Evolutionary conservation across 352 stramenopile genomes (phyloP), one percentile per base, ranked within the genome.

Genomic region (Pythium aristosporum): DNA sequence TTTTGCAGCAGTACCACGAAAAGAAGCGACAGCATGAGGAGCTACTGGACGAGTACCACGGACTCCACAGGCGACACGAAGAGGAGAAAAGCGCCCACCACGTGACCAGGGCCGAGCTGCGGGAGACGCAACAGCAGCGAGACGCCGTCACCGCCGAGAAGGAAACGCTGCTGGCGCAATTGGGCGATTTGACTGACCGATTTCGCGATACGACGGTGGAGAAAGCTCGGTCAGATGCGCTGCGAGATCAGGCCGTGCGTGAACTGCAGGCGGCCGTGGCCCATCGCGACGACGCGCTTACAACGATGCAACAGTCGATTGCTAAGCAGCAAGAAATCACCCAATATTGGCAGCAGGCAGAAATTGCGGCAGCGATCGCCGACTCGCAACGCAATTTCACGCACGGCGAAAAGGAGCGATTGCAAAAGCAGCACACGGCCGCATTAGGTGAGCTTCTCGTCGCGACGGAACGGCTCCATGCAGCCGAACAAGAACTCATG

Each of bases 361-460:
- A 92, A 55, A 57, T 72, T 0, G 79, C 83, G 0, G 80, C 80
- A 1, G 72, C 82, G 0, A 82, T 90, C 1, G 71, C 80, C 3
- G 82, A 92, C 28, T 88, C 80, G 10, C 79, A 89, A 57, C 79
- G 82, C 47, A 92, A 87, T 54, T 82, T 87, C 32, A 76, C 77
- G 28, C 78, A 89, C 8, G 73, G 56, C 5, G 79, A 90, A 49
- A 80, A 80, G 3, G 79, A 90, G 32, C 68, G 74, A 37, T 67
- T 77, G 8, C 76, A 85, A 21, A 76, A 74, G 12, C 72, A 75
- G 10, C 75, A 85, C 50, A 57, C 67, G 0, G 79, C 78, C 0
- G 65, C 72, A 2, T 44, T 88, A 6, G 72, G 74, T 0, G 82
- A 92, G 34, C 72, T 89, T 0, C 41, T 85, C 2, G 48, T 88